These are phyloP conservation scores for Tieghemostelium lacteum DNA, from an alignment of 78 protist genomes.

Conservation along the genomic window DNA sequence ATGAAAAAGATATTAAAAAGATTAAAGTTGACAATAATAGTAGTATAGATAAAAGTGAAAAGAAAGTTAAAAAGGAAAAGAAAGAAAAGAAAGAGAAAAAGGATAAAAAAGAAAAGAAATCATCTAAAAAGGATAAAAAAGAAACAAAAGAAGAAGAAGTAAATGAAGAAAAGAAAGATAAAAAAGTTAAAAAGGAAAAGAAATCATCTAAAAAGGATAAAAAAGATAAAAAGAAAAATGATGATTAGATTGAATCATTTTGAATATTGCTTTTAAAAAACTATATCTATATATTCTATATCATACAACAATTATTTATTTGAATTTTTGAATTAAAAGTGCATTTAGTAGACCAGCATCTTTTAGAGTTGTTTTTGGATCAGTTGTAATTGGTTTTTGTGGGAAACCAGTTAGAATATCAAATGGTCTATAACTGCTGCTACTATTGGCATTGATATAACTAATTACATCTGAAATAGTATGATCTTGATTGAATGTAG, in stretches of 20 bases:
- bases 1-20: not conserved
- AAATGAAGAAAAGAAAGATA: constrained; percentile 4
- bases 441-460: constrained; percentile 26
- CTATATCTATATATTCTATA: not conserved
- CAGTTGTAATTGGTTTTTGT: constrained; percentile 31
- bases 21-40: constrained; percentile 5
- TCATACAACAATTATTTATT: not conserved
- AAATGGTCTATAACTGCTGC: constrained; percentile 12
- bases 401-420: constrained; percentile 70
- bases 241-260: too few relatives aligned
- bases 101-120: not conserved
- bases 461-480: constrained; percentile 33
- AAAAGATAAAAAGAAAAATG: too few relatives aligned
- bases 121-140: not conserved
- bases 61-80: constrained; percentile 1
- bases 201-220: not conserved
- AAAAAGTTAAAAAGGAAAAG: not conserved
- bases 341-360: constrained; percentile 60
- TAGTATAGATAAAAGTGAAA: constrained; percentile 3
- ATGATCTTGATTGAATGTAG: constrained; percentile 53
- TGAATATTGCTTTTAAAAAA: too few relatives aligned
- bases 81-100: not conserved
- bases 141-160: not conserved
- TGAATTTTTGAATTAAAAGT: constrained; percentile 37
- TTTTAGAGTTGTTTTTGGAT: constrained; percentile 13